Evolutionary conservation across 225 moss, liverwort and hornwort species (phyloP).

Genomic region (Marchantia polymorpha): DNA sequence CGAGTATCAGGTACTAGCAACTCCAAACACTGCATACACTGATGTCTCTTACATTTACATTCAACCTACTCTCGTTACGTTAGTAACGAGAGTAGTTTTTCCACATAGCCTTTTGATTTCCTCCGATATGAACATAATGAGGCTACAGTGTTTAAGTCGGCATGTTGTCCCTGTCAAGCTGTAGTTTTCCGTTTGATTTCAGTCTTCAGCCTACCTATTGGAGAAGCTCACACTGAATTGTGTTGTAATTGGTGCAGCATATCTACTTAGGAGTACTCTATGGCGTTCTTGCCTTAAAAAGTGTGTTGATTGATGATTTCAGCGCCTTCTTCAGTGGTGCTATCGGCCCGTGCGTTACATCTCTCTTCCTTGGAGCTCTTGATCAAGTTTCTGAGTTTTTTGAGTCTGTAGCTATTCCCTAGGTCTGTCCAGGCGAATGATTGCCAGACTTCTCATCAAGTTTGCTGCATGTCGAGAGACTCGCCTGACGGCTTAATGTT

Average conservation of each 20-base stretch:
- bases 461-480: not conserved
- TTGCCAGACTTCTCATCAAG: too few species aligned
- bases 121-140: too few species aligned
- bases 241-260: constrained; percentile 58
- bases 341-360: constrained; percentile 86
- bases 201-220: too few species aligned
- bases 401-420: not conserved
- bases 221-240: not conserved
- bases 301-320: constrained; percentile 92
- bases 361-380: not conserved
- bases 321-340: constrained; percentile 75
- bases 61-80: too few species aligned
- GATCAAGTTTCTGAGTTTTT: not conserved
- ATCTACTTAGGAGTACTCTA: constrained; percentile 80
- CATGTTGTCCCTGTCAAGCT: too few species aligned
- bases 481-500: not conserved
- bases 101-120: too few species aligned
- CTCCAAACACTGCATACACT: too few species aligned
- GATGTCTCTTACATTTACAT: too few species aligned
- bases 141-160: too few species aligned
- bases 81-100: too few species aligned
- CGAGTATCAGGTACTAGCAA: constrained; percentile 70
- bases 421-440: not conserved
- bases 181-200: too few species aligned
- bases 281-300: constrained; percentile 79